Evolutionary conservation across 768 basidiomycete species (phyloP).

Genomic region (Hygrophoropsis aurantiaca): DNA sequence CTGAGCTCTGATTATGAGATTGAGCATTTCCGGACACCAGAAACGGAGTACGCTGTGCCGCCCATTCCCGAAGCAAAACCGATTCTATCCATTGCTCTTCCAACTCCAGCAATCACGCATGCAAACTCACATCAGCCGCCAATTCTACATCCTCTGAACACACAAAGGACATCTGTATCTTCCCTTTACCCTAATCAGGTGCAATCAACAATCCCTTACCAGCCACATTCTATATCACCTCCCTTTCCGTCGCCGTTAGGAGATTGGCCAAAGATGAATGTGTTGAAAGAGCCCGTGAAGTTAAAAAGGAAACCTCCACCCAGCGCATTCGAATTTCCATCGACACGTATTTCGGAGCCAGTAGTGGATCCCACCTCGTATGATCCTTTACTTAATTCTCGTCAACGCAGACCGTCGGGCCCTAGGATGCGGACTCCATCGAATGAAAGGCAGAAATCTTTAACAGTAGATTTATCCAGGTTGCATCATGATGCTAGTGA

Average conservation of each 20-base stretch:
- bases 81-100: constrained; percentile 16
- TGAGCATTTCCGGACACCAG: constrained; percentile 41
- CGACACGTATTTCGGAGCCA: not conserved
- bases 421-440: constrained; percentile 24
- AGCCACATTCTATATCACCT: constrained; percentile 9
- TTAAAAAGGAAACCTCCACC: constrained; percentile 11
- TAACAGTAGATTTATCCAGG: constrained; percentile 16
- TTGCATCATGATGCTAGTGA: constrained; percentile 10
- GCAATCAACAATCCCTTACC: constrained; percentile 16
- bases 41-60: constrained; percentile 13
- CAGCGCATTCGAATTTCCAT: constrained; percentile 25
- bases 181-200: constrained; percentile 35
- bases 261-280: constrained; percentile 53
- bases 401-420: constrained; percentile 32
- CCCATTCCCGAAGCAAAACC: constrained; percentile 25
- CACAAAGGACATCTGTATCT: constrained; percentile 11
- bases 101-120: constrained; percentile 13
- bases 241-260: constrained; percentile 48
- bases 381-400: constrained; percentile 15
- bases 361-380: constrained; percentile 6
- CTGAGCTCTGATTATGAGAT: constrained; percentile 45
- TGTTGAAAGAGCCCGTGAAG: constrained; percentile 25
- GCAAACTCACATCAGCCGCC: constrained; percentile 8
- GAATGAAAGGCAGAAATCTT: constrained; percentile 15
- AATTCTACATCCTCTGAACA: constrained; percentile 9